Base-by-base conservation (phyloP, 2,329 filamentous ascomycete genomes). In the Sporothrix brasiliensis region DNA sequence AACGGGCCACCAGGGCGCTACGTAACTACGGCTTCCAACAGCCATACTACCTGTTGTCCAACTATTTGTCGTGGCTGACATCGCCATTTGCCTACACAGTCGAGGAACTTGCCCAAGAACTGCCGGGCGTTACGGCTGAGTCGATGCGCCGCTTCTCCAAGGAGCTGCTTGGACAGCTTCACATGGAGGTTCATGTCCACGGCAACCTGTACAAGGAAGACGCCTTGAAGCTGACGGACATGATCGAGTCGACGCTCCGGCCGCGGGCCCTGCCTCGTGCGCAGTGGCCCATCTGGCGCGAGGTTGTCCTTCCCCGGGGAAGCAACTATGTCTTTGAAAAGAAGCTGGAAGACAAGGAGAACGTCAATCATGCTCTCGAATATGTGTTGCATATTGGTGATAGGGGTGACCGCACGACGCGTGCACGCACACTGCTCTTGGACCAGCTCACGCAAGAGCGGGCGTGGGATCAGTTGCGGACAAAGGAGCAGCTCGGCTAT, bases 401-500 rank as follows among this genome's bases (percentile, higher is more conserved):
- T 73, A 87, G 89, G 73, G 85, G 87, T 3, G 89, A 97, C 76
- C 86, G 89, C n/a, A 77, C 80, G 6, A 80, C 92, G 14, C 88
- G 93, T 21, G 92, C 94, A 16, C 93, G 92, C 79, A 86, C 92
- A 0, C 84, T 96, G 54, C 85, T 99, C 6, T 86, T 97, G 54
- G 91, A 92, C 34, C 95, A 98, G 80, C 91, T 99, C 81, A 89
- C 93, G 0, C 92, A 97, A 70, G 95, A 99, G 81, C 94, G 94
- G 4, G 91, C 91, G 10, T 99, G 98, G 77, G 93, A 99, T 80
- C 93, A 97, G 79, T 85, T 99, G 9, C 89, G 95, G 66, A 98
- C 95, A 56, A 97, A 98, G 80, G 94, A 99, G 79, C 94, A 99
- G 80, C 89, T 99, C 7, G 95, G 95, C 14, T 99, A 99, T 76